Evolutionary conservation across 306 rosid genomes (phyloP), one percentile per base, ranked within the genome.

Genomic region (Quercus alba): DNA sequence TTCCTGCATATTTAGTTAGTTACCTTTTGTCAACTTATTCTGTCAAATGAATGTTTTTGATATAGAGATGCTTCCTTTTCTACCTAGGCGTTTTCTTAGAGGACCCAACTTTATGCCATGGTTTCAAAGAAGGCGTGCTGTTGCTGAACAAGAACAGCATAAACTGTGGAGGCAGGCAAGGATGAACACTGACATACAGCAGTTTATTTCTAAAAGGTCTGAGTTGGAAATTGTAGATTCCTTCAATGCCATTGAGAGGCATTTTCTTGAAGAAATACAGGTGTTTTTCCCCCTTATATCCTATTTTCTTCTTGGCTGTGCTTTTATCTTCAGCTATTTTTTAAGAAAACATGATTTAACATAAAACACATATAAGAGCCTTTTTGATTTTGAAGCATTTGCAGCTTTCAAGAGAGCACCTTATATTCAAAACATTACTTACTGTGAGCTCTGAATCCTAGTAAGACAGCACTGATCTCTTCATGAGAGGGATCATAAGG

Each of bases 71-170:
- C 73, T 52, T 73, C 71, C 79, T 79, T 81, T 78, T 70, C 72
- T 81, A 30, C 72, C 66, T 69, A 92, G 98, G 90, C 91, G 94
- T 73, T 94, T 94, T 85, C 80, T 94, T 75, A 85, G 87, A 71
- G 97, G 98, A 54, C 96, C 97, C 41, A 92, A 94, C 86, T 94
- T 94, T 80, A 78, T 79, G 85, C 97, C 97, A 57, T 94, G 97
- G 97, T 90, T 92, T 87, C 86, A 79, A 81, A 87, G 97, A 84
- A 92, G 88, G 88, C 87, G 89, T n/a, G 88, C 86, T 63, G 92
- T 91, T 77, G 93, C 97, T 61, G 97, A 89, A 83, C 94, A 91
- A 81, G 97, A 91, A 76, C 97, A 94, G 75, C 85, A 87, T 72
- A 94, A 85, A 88, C 84, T 92, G 9, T 94, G 98, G 98, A 87